Evolutionary conservation across 805 yeast species (phyloP).

Genomic region (Kurtzmaniella cleridarum): DNA sequence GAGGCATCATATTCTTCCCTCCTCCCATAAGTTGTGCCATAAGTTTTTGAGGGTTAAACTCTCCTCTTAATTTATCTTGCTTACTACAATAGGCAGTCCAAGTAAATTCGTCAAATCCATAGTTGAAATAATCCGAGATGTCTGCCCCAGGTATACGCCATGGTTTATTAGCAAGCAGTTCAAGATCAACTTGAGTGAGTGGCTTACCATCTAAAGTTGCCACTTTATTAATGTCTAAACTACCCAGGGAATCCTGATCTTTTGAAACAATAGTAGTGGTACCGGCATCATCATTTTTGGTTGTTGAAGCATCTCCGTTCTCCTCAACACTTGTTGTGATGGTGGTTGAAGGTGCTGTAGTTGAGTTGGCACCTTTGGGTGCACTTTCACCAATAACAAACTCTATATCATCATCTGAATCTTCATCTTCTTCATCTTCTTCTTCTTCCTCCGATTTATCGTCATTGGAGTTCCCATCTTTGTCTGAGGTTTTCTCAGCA

Average conservation of each 20-base stretch:
- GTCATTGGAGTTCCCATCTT: constrained; percentile 8
- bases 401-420: constrained; percentile 69
- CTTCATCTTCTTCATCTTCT: constrained; percentile 42
- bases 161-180: constrained; percentile 85
- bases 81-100: constrained; percentile 91
- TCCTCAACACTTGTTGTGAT: constrained; percentile 12
- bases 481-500: constrained; percentile 8
- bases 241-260: constrained; percentile 34
- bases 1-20: constrained; percentile 16
- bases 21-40: constrained; percentile 53
- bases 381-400: constrained; percentile 57
- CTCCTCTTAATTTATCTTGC: constrained; percentile 76
- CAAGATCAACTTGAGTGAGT: constrained; percentile 72
- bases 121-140: constrained; percentile 89
- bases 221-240: constrained; percentile 63
- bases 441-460: constrained; percentile 40
- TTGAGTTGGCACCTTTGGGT: constrained; percentile 11
- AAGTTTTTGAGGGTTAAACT: constrained; percentile 76
- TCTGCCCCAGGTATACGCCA: constrained; percentile 99
- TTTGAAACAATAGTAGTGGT: constrained; percentile 34
- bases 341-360: constrained; percentile 21
- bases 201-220: constrained; percentile 79
- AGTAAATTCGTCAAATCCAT: constrained; percentile 92
- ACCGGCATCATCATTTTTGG: constrained; percentile 14
- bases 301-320: constrained; percentile 10